These are phyloP conservation scores for Epichloe glyceriae DNA, from an alignment of 2,329 filamentous ascomycete species.

Conservation along the genomic window DNA sequence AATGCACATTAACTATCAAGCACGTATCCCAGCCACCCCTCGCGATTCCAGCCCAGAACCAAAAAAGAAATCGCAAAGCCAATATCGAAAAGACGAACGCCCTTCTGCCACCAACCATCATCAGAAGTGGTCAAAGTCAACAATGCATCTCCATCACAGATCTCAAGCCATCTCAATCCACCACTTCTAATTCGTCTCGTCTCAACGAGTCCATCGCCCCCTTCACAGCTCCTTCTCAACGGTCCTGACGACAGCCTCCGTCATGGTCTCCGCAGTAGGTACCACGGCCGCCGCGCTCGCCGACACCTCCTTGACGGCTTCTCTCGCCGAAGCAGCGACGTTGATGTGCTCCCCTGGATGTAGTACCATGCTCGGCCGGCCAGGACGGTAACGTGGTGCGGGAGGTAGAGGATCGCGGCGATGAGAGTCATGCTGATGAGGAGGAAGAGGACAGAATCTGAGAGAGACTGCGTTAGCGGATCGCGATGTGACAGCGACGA, in stretches of 20 bases:
- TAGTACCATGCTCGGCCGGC: conserved; percentile 87
- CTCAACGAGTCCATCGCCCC: no score
- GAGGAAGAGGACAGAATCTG: conserved; percentile 86
- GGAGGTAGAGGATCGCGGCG: conserved; percentile 82
- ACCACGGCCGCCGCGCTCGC: conserved; percentile 16
- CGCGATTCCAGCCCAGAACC: no score
- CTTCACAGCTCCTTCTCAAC: conserved; percentile 23
- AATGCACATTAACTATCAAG: not conserved
- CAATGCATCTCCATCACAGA: not conserved
- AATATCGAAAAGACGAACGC: not conserved
- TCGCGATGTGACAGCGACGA: not conserved
- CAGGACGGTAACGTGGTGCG: conserved; percentile 76
- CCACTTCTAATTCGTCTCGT: no score
- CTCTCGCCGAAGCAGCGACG: conserved; percentile 23
- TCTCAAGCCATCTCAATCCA: not conserved
- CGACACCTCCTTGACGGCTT: conserved; percentile 20
- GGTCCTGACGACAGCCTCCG: conserved; percentile 12
- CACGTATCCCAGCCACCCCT: not conserved
- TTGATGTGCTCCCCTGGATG: conserved; percentile 62
- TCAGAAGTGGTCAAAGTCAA: not conserved
- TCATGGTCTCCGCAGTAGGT: conserved; percentile 9
- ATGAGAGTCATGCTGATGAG: conserved; percentile 76
- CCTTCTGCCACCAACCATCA: not conserved
- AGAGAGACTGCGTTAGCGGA: not conserved
- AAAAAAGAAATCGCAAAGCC: not conserved